Evolutionary conservation across 2,329 filamentous ascomycete species (phyloP), one percentile per base, ranked within the genome.

Genomic region (Stromatinia cepivora): DNA sequence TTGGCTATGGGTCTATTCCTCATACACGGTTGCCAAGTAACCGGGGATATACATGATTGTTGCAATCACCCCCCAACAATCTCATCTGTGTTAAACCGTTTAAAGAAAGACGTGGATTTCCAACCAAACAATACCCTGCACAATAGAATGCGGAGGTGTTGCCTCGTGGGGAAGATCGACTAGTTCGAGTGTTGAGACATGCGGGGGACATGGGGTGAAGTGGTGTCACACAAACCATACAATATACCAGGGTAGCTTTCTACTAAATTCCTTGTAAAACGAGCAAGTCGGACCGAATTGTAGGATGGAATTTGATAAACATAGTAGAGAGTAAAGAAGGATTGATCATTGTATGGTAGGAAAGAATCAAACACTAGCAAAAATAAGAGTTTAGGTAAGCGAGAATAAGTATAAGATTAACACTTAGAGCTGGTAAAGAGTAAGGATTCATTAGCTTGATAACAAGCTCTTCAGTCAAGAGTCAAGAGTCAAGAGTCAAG

Each of bases 231-330:
- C 11, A 64, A 63, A 48, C 36, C 36, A 62, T 64, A 31, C 57
- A 56, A 28, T 53, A 54, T 46, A 34, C 22, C 48, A 68, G 57
- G 66, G 48, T 46, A 63, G 57, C 15, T 63, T 28, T 28, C 46
- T 63, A 20, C 45, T 63, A 10, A 17, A 64, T 34, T 28, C 57
- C 66, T 63, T 54, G 66, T 25, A 46, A 68, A 68, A 48, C 15
- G 48, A 68, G 59, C 28, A 56, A 63, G 66, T 68, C 66, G 66
- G 66, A 53, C 66, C 66, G 66, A 68, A 64, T 62, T 63, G 48
- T 68, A 68, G 45, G 57, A 68, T 48, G 48, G 22, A 54, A 15
- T 52, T 11, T 54, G 39, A 28, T n/a, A 28, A 54, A 48, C 11
- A 22, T 52, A 39, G 39, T 39, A 10, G 46, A 28, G 31, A 10